These are phyloP conservation scores for Misopates orontium DNA, from an alignment of 257 asterid genomes.

Conservation along the genomic window DNA sequence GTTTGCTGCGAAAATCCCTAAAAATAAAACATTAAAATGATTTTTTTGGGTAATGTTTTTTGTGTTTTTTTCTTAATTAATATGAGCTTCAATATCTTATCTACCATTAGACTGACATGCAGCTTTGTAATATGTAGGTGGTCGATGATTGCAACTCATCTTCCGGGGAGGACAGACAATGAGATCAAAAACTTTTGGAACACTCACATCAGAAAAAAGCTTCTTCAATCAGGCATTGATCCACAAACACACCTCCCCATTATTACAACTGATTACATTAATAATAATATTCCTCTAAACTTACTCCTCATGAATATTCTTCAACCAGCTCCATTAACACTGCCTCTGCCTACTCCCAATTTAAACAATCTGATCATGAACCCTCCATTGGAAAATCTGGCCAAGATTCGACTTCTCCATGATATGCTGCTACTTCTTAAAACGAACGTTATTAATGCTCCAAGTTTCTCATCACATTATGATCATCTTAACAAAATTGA, in stretches of 20 bases:
- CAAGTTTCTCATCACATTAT: too few relatives aligned
- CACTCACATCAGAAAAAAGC: constrained; percentile 55
- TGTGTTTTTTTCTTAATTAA: too few relatives aligned
- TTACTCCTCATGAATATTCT: constrained; percentile 26
- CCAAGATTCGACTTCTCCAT: constrained; percentile 40
- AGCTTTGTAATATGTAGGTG: constrained; percentile 54
- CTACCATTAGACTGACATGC: too few relatives aligned
- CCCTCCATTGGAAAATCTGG: constrained; percentile 27
- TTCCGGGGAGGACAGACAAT: constrained; percentile 68
- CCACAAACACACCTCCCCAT: constrained; percentile 52
- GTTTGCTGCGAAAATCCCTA: too few relatives aligned
- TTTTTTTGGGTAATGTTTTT: too few relatives aligned
- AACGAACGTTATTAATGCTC: constrained; percentile 11
- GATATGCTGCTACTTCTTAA: constrained; percentile 38
- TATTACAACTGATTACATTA: constrained; percentile 17
- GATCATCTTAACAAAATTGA: constrained; percentile 3
- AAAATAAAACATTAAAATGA: too few relatives aligned
- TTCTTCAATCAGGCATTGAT: constrained; percentile 50
- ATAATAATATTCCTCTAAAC: constrained; percentile 19
- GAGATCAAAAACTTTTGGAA: constrained; percentile 75
- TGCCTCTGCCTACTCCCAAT: constrained; percentile 14
- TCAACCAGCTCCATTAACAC: neutral
- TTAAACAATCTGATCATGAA: constrained; percentile 25
- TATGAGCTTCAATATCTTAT: too few relatives aligned
- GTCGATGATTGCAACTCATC: constrained; percentile 61